A percentile compares a stretch with the other conserved stretches of the same genome.
These are phyloP conservation scores for Rubia tinctorum DNA, from an alignment of 305 asterid species.

Conservation along the genomic window DNA sequence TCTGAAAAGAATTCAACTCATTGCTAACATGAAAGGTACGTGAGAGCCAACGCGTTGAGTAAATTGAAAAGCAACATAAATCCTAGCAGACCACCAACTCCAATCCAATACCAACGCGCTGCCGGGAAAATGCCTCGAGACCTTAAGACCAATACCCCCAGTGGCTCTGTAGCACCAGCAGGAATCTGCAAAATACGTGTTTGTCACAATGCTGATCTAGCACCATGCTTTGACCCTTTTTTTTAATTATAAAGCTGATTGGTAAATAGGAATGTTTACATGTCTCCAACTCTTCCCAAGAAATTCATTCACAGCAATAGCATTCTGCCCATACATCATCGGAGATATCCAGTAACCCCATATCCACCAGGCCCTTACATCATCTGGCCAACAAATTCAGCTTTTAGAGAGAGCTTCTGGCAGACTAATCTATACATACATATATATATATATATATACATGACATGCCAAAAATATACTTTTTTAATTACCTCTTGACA, in stretches of 20 bases:
- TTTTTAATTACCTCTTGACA: slow-evolving; percentile 78
- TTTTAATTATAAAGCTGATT: slow-evolving; percentile 1
- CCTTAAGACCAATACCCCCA: slow-evolving; percentile 58
- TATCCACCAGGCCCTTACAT: slow-evolving; percentile 65
- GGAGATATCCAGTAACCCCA: slow-evolving; percentile 86
- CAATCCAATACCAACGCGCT: slow-evolving; percentile 94
- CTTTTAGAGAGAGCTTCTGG: not conserved
- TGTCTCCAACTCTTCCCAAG: slow-evolving; percentile 93
- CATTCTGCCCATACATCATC: slow-evolving; percentile 70
- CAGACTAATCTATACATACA: not conserved
- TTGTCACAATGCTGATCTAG: not conserved
- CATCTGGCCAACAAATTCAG: slow-evolving; percentile 32
- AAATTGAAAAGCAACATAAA: slow-evolving; percentile 61
- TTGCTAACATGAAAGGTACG: slow-evolving; percentile 77
- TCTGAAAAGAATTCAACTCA: not conserved
- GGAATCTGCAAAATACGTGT: slow-evolving; percentile 45
- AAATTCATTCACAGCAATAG: slow-evolving; percentile 69
- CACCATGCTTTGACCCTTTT: not conserved
- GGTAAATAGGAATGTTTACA: slow-evolving; percentile 40
- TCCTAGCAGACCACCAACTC: slow-evolving; percentile 69
- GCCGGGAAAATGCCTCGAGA: slow-evolving; percentile 68
- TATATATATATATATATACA: too few species aligned
- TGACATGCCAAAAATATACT: not conserved
- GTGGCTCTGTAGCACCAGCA: slow-evolving; percentile 56
- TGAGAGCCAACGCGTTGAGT: slow-evolving; percentile 55